These are phyloP conservation scores for Tulasnella sp. DNA, from an alignment of 768 basidiomycete species.

Conservation along the genomic window DNA sequence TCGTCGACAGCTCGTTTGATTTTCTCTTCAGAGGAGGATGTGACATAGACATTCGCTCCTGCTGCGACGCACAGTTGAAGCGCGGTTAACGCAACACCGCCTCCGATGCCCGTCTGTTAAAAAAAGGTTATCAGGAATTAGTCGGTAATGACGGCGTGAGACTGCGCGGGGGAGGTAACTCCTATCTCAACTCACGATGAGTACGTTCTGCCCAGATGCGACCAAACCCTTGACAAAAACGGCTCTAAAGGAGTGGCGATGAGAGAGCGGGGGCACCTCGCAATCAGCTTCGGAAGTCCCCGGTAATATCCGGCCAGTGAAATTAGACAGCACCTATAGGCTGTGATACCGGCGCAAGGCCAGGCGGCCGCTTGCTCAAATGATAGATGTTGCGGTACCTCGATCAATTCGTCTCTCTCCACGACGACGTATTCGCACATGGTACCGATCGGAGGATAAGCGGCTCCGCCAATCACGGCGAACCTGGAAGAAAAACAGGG, in stretches of 20 bases:
- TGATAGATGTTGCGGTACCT: slow-evolving; percentile 53
- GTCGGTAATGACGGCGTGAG: too few species aligned
- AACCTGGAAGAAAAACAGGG: slow-evolving; percentile 34
- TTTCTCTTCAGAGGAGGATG: slow-evolving; percentile 60
- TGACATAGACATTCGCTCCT: slow-evolving; percentile 75
- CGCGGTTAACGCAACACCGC: slow-evolving; percentile 70
- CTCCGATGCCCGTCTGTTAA: slow-evolving; percentile 56
- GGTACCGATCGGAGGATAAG: slow-evolving; percentile 49
- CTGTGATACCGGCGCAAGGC: slow-evolving; percentile 68
- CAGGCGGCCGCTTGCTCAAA: slow-evolving; percentile 64
- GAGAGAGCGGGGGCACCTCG: not conserved
- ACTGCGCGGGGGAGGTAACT: too few species aligned
- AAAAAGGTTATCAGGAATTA: not conserved
- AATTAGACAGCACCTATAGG: slow-evolving; percentile 54
- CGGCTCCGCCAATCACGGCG: slow-evolving; percentile 53
- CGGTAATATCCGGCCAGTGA: not conserved
- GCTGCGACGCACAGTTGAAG: slow-evolving; percentile 65
- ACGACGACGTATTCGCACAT: slow-evolving; percentile 70
- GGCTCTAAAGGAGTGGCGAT: slow-evolving; percentile 36
- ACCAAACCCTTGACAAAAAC: slow-evolving; percentile 55
- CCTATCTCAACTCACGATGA: slow-evolving; percentile 36
- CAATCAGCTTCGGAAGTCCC: not conserved
- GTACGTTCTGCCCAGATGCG: slow-evolving; percentile 52
- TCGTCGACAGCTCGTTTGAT: slow-evolving; percentile 46
- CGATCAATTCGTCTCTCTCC: slow-evolving; percentile 50